These are phyloP conservation scores for Pleoardoris graminearum DNA, from an alignment of 2,329 filamentous ascomycete species.

Conservation along the genomic window DNA sequence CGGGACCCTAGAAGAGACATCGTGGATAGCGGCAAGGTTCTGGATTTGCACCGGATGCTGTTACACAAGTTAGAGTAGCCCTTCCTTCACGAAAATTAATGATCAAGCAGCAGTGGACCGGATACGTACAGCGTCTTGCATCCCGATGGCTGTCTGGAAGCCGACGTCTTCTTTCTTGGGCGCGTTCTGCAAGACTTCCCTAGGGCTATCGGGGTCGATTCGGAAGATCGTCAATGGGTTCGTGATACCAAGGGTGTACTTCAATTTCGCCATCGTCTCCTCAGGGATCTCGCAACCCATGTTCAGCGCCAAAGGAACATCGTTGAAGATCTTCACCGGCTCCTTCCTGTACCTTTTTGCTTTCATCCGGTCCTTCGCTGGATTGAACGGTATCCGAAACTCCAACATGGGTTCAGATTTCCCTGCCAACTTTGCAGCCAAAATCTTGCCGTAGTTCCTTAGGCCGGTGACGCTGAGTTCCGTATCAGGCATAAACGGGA, in stretches of 20 bases:
- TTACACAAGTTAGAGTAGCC: not conserved
- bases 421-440: slow-evolving; percentile 39
- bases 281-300: slow-evolving; percentile 50
- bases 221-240: slow-evolving; percentile 70
- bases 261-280: slow-evolving; percentile 65
- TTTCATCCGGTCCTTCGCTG: slow-evolving; percentile 60
- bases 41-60: slow-evolving; percentile 72
- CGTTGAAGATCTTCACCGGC: slow-evolving; percentile 67
- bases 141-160: slow-evolving; percentile 67
- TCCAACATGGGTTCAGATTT: slow-evolving; percentile 62
- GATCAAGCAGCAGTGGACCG: too few relatives aligned
- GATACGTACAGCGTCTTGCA: slow-evolving; percentile 67
- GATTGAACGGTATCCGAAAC: slow-evolving; percentile 68
- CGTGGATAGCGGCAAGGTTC: slow-evolving; percentile 65
- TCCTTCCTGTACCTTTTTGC: slow-evolving; percentile 63
- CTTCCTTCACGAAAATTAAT: too few relatives aligned
- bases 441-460: slow-evolving; percentile 35
- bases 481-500: slow-evolving; percentile 56
- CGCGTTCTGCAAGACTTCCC: slow-evolving; percentile 64
- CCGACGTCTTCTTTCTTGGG: slow-evolving; percentile 62
- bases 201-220: slow-evolving; percentile 60
- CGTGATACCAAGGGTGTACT: slow-evolving; percentile 67
- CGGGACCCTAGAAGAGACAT: slow-evolving; percentile 61
- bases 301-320: slow-evolving; percentile 55
- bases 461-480: slow-evolving; percentile 39